phyloP scores from a whole-genome alignment of 148 eudicot genomes.

The Spergularia marina region DNA sequence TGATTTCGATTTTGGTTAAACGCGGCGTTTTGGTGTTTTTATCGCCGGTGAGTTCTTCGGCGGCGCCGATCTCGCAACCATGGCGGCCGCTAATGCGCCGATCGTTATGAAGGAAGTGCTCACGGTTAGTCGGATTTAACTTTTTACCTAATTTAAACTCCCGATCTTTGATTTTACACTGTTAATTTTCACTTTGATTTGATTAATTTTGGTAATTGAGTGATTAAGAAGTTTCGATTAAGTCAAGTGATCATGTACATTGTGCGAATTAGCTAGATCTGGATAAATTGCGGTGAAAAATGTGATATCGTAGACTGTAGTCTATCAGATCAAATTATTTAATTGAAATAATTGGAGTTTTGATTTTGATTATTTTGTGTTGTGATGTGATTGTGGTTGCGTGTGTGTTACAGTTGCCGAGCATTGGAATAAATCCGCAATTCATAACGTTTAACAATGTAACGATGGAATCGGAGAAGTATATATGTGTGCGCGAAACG shows the following conservation, averaged over 20 bases:
- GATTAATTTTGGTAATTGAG: neutral
- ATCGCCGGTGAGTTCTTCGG: conserved; percentile 1
- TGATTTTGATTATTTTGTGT: neutral
- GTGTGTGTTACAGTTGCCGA: conserved; percentile 60
- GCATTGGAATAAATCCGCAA: conserved; percentile 88
- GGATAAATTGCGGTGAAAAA: neutral
- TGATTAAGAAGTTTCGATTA: conserved; percentile 12
- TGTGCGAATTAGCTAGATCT: conserved; percentile 28
- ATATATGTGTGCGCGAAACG: conserved; percentile 90
- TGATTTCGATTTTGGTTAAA: conserved; percentile 1
- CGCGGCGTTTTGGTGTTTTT: neutral
- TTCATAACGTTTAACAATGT: conserved; percentile 95
- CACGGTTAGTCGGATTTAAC: conserved; percentile 49
- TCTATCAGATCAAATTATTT: conserved; percentile 12
- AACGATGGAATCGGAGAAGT: conserved; percentile 99
- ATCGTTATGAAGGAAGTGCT: conserved; percentile 90
- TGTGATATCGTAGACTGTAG: neutral
- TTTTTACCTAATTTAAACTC: neutral
- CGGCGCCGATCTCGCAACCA: conserved; percentile 45
- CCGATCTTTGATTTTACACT: conserved; percentile 10
- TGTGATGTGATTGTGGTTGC: conserved; percentile 19
- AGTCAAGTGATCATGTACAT: conserved; percentile 13
- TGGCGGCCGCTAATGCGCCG: conserved; percentile 99
- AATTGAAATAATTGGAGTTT: neutral
- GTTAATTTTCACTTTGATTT: conserved; percentile 6